Evolutionary conservation across 345 rosid genomes (phyloP).

Genomic region (Carallia pectinifolia): DNA sequence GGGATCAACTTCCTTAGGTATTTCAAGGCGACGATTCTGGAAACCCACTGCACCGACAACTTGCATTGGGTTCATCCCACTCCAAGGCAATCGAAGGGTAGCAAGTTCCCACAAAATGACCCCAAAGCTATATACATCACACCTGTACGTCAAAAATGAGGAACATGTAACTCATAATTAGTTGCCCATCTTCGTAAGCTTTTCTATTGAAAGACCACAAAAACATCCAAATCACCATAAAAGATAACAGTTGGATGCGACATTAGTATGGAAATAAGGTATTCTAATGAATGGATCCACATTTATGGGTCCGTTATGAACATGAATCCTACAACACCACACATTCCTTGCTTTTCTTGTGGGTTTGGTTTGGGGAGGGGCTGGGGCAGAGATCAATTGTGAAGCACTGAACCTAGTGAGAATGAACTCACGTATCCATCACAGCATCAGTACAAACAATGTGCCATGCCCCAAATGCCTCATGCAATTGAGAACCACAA

Average conservation of each 20-base stretch:
- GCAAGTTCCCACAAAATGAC: slow-evolving; percentile 99
- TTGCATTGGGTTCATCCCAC: slow-evolving; percentile 99
- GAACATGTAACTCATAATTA: not conserved
- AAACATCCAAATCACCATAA: no score
- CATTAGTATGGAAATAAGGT: no score
- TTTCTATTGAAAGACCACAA: no score
- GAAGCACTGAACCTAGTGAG: not conserved
- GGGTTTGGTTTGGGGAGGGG: no score
- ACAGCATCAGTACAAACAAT: not conserved
- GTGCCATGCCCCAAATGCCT: not conserved
- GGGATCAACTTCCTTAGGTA: slow-evolving; percentile 95
- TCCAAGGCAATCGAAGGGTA: slow-evolving; percentile 88
- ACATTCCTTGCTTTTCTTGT: no score
- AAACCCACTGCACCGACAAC: slow-evolving; percentile 99
- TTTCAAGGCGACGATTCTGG: slow-evolving; percentile 93
- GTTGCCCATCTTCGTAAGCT: no score
- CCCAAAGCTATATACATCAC: slow-evolving; percentile 98
- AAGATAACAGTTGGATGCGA: no score
- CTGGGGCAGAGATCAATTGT: not conserved
- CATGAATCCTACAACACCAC: no score
- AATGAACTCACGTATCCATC: not conserved
- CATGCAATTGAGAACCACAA: not conserved
- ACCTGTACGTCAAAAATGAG: slow-evolving; percentile 47
- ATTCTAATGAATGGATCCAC: no score
- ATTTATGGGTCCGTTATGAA: no score